Percentiles rank a stretch among this genome's conserved stretches.
Conservation (phyloP, 768 basidiomycete species). For the Pleurotus tuoliensis region DNA sequence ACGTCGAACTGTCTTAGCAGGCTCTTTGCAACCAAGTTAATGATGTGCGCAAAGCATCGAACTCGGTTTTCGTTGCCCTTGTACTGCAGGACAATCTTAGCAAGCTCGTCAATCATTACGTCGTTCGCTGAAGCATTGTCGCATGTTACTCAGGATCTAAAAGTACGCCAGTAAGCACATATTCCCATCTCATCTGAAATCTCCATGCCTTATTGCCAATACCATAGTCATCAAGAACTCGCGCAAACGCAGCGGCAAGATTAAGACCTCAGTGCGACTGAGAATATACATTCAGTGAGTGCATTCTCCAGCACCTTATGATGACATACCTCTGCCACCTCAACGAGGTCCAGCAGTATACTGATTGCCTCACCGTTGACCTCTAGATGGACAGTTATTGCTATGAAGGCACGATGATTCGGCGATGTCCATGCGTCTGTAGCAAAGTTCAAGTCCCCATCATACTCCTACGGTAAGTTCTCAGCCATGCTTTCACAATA, state of each 20-base stretch:
- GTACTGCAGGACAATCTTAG: conserved; percentile 15
- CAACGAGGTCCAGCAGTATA: conserved; percentile 32
- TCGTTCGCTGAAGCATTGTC: conserved; percentile 35
- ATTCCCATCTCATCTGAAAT: too few relatives aligned
- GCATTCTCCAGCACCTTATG: too few relatives aligned
- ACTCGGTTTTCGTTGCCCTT: conserved; percentile 20
- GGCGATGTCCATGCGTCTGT: conserved; percentile 14
- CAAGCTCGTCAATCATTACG: conserved; percentile 26
- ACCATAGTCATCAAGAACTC: conserved; percentile 30
- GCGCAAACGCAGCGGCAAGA: conserved; percentile 28
- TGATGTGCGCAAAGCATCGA: conserved; percentile 33
- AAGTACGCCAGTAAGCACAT: conserved; percentile 6
- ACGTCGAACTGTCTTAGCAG: conserved; percentile 30
- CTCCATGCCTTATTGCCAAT: conserved; percentile 26
- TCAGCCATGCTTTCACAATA: too few relatives aligned
- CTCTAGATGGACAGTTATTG: conserved; percentile 27
- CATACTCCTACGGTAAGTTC: conserved; percentile 16
- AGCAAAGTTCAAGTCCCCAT: conserved; percentile 25
- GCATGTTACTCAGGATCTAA: conserved; percentile 26
- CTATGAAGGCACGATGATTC: conserved; percentile 12
- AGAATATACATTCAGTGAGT: neutral
- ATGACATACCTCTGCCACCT: conserved; percentile 24
- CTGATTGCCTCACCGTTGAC: conserved; percentile 20
- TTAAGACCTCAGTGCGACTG: conserved; percentile 29
- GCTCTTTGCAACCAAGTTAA: conserved; percentile 32